A percentile compares a stretch with the other conserved stretches of the same genome.
phyloP scores from a whole-genome alignment of 768 basidiomycete species.

The Filobasidium floriforme region DNA sequence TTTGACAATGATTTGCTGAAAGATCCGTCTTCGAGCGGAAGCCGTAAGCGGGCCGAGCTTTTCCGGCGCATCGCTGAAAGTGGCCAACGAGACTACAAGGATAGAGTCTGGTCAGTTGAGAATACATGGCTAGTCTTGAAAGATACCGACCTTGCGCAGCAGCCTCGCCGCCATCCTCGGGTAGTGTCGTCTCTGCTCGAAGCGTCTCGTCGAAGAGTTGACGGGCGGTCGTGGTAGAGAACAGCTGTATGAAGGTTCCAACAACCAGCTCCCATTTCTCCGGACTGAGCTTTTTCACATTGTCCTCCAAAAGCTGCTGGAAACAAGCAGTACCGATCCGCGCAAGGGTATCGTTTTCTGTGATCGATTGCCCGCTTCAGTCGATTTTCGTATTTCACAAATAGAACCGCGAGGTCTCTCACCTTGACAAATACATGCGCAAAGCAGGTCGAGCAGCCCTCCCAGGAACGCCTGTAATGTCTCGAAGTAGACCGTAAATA shows the following conservation, averaged over 20 bases:
- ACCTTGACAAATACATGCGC: conserved; percentile 99
- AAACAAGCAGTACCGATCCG: conserved; percentile 96
- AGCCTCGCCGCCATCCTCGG: conserved; percentile 1
- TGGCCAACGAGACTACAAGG: conserved; percentile 3
- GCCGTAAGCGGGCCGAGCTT: conserved; percentile 29
- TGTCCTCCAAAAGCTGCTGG: conserved; percentile 89
- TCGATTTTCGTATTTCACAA: neutral
- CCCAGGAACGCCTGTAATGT: conserved; percentile 83
- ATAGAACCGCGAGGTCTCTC: conserved; percentile 28
- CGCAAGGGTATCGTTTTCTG: conserved; percentile 96
- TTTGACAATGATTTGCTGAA: conserved; percentile 99
- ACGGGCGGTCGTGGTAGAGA: conserved; percentile 93
- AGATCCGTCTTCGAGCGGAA: conserved; percentile 69
- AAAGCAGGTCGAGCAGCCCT: conserved; percentile 83
- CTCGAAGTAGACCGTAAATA: conserved; percentile 92
- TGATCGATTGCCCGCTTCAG: conserved; percentile 8
- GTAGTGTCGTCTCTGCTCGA: conserved; percentile 56
- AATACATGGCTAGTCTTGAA: neutral
- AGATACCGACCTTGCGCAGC: neutral
- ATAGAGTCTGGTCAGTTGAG: neutral
- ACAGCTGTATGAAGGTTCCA: conserved; percentile 88
- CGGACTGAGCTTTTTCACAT: conserved; percentile 74
- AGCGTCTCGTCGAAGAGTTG: conserved; percentile 90
- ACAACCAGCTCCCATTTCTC: conserved; percentile 85
- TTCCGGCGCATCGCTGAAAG: conserved; percentile 15